A percentile compares a stretch with the other conserved stretches of the same genome.
phyloP scores from a whole-genome alignment of 2,329 filamentous ascomycete species.

The Chrysosporium queenslandicum region DNA sequence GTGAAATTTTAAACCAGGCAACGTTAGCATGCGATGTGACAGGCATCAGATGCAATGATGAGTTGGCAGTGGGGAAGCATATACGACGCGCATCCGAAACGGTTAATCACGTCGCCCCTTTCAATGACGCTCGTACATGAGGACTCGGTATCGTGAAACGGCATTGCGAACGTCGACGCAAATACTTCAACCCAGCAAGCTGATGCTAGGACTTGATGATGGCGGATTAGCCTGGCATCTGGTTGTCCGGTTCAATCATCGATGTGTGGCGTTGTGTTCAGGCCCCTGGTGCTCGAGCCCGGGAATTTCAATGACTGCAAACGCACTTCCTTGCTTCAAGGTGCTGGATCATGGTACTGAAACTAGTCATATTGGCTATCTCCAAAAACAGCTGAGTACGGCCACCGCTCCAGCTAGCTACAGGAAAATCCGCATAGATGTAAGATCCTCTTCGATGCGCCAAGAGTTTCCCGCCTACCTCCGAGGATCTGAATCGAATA shows the following conservation, averaged over 20 bases:
- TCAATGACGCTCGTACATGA: neutral
- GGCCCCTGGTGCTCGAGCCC: neutral
- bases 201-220: no score
- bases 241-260: neutral
- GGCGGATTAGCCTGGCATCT: no score
- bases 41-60: constrained; percentile 58
- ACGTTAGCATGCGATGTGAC: constrained; percentile 47
- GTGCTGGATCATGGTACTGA: neutral
- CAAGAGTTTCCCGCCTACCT: neutral
- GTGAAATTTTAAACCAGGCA: constrained; percentile 52
- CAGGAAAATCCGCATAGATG: neutral
- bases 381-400: neutral
- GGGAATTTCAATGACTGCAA: no score
- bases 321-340: neutral
- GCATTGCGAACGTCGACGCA: neutral
- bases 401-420: neutral
- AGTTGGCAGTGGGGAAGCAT: constrained; percentile 51
- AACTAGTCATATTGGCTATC: neutral
- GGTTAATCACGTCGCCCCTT: neutral
- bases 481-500: neutral
- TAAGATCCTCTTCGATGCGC: neutral
- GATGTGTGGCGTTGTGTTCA: neutral
- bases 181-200: no score
- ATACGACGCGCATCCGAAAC: constrained; percentile 7
- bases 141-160: neutral